Base-by-base conservation (phyloP, 2,329 filamentous ascomycete genomes). In the Fusarium camptoceras region DNA sequence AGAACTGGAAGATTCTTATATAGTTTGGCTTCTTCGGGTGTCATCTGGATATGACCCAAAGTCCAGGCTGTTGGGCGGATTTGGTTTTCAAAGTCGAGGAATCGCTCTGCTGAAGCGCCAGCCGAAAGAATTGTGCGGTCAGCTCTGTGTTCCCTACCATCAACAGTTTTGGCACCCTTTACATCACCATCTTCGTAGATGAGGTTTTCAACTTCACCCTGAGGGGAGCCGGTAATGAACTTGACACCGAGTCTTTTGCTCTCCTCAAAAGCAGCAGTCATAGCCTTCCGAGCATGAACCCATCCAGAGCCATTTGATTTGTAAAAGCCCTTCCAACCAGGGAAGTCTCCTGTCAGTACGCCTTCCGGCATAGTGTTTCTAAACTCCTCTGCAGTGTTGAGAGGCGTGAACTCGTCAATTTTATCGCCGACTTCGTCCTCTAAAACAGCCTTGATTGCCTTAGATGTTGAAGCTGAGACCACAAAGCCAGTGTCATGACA, bases 1-100 rank as follows among this genome's bases (percentile, higher is more conserved):
- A 71, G 68, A 5, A 70, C 64, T 0, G 64, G 68, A 0, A 71
- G 60, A 4, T 66, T 47, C 18, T 55, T 66, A 31, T 66, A 71
- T 0, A 68, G 37, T 1, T 60, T 55, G 1, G 14, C 12, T 41
- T 71, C 69, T 16, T 68, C 50, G 0, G 50, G 42, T 1, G 68
- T 68, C 64, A 71, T 68, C 18, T 71, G 64, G 1, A 71, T 68
- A 42, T 71, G 69, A 1, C 68, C 68, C 0, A 71, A 22, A 0
- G 68, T 71, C 69, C 68, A 71, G 0, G 68, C 68, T 0, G 69
- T 71, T 30, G 69, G 68, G 0, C 69, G 64, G 15, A 71, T 58
- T 25, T 71, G 68, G 16, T 71, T 71, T n/a, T 71, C 69, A 37
- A 71, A 71, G 8, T 71, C 64, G 2, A 71, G 56, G 22, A 71